Evolutionary conservation across 805 yeast genomes (phyloP).

Genomic region (Yamadazyma kitorensis): DNA sequence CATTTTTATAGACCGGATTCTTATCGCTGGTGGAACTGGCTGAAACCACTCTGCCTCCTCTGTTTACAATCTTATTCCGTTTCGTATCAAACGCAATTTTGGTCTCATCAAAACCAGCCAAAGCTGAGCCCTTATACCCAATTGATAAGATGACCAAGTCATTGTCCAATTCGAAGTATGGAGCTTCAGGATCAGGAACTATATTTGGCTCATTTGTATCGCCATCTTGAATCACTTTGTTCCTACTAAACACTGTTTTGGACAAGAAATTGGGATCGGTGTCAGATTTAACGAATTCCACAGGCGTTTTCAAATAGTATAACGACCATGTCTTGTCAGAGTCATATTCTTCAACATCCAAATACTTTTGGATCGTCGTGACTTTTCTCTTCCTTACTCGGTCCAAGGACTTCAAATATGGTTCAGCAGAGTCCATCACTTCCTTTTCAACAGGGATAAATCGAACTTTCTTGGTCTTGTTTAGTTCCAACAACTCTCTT

Average conservation of each 20-base stretch:
- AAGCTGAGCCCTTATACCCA: slow-evolving; percentile 73
- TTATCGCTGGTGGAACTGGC: slow-evolving; percentile 12
- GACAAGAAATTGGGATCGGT: slow-evolving; percentile 35
- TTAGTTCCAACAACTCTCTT: slow-evolving; percentile 72
- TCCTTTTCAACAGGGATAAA: slow-evolving; percentile 38
- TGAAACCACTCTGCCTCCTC: slow-evolving; percentile 31
- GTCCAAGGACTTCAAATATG: slow-evolving; percentile 25
- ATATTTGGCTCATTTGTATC: slow-evolving; percentile 30
- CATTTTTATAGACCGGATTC: slow-evolving; percentile 28
- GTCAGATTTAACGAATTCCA: slow-evolving; percentile 40
- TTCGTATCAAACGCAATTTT: slow-evolving; percentile 25
- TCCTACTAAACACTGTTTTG: slow-evolving; percentile 49
- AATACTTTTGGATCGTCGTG: slow-evolving; percentile 57
- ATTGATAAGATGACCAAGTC: slow-evolving; percentile 77
- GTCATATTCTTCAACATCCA: slow-evolving; percentile 3
- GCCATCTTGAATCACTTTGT: slow-evolving; percentile 40
- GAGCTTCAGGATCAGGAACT: slow-evolving; percentile 32
- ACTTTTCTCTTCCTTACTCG: slow-evolving; percentile 65
- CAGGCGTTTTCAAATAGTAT: slow-evolving; percentile 68
- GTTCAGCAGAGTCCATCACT: slow-evolving; percentile 23
- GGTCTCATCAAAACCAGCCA: slow-evolving; percentile 52
- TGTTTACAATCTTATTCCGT: slow-evolving; percentile 27
- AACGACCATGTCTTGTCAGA: slow-evolving; percentile 55
- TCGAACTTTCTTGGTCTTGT: slow-evolving; percentile 44
- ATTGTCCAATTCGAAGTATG: slow-evolving; percentile 30